Evolutionary conservation across 108 stramenopile species (phyloP), one percentile per base, ranked within the genome.

Genomic region (Epipyxis sp.): DNA sequence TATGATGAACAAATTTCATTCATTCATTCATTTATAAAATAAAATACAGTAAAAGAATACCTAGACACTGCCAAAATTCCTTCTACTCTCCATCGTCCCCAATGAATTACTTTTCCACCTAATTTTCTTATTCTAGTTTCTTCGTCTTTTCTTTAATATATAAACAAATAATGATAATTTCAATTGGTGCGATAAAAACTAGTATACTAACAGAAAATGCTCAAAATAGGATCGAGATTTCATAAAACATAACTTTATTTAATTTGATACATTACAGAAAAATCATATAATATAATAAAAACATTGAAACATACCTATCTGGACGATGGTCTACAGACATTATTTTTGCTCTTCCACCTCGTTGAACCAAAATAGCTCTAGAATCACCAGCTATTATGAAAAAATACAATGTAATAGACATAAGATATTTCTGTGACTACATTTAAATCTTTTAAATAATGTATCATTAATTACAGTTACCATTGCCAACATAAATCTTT

Each of bases 21-120:
- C n/a, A n/a, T n/a, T n/a, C n/a, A n/a, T n/a, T n/a, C n/a, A n/a
- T n/a, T n/a, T n/a, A 57, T 20, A 57, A 57, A 16, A 57, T 57
- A 25, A 57, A 57, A 57, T 16, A 20, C 54, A 20, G 16, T 57
- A 16, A 16, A 57, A 20, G 54, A 25, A 20, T 57, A 57, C 54
- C 54, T 57, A 6, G 71, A 74, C 3, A 74, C 71, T 13, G 71
- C 71, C 29, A 74, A 57, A 27, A 74, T 42, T 20, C 71, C 71
- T 74, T 74, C 13, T 32, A 74, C 71, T 35, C 71, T 13, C 71
- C 71, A 74, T 27, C 71, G 71, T 43, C 71, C 71, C 71, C 71
- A 74, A 25, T 54, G 42, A 43, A 6, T 3, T 10, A 74, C 3
- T 35, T 6, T 74, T 3, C 71, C 71, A 42, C 71, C 71, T 6